Evolutionary conservation across 192 early-diverging fungal genomes (phyloP), one percentile per base, ranked within the genome.

Genomic region (Haplosporangium gracile): DNA sequence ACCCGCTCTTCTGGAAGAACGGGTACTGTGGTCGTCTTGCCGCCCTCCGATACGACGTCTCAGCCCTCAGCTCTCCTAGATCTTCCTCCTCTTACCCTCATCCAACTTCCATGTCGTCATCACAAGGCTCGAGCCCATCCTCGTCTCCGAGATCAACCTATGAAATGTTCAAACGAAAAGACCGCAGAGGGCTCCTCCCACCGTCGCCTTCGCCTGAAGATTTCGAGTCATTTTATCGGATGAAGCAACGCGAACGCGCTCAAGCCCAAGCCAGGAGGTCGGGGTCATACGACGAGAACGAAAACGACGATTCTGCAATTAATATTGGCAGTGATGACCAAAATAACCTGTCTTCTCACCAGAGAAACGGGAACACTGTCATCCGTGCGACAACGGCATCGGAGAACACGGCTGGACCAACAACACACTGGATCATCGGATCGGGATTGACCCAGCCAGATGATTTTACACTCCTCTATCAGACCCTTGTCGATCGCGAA

Each of bases 1-100:
- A 77, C 29, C 79, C 84, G 22, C 75, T 77, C 39, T 86, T 86
- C 75, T 86, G 84, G 84, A 81, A 81, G 53, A 68, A 81, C 39
- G 84, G 79, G 4, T 86, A 86, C 24, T 86, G 84, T 49, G 84
- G 84, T 47, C 78, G 84, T 1, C 57, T 80, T 6, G 47, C 84
- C 4, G 79, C 84, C 29, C 34, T 80, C n/a, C 69, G 84, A 0
- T 86, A 81, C 34, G 79, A 81, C 10, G 72, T 77, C 18, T 73
- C 82, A 24, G 38, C 77, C 60, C 60, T 32, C 60, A 26, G 9
- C 10, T 65, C 49, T 13, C 72, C 81, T 70, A 68, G 47, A 42
- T 57, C 65, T 49, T 49, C 15, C 1, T 20, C 20, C 39, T 49
- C 72, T 0, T 1, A 53, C 68, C n/a, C 24, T 73, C 15, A 20